Evolutionary conservation across 2,329 filamentous ascomycete genomes (phyloP).

Genomic region (Teratosphaeria pseudoeucalypti): DNA sequence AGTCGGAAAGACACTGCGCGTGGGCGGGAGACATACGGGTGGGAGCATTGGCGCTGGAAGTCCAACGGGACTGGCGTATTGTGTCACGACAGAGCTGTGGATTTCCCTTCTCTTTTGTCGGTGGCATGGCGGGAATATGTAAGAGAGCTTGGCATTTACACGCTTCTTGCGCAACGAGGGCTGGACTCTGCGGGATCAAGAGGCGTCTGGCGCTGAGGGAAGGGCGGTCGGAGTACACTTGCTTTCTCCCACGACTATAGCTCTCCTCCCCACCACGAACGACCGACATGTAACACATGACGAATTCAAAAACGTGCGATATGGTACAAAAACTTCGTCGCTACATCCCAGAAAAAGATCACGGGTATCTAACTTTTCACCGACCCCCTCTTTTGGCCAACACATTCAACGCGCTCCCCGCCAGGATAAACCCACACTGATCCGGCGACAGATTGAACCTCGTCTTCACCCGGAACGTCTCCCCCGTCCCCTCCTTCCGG

Average conservation of each 20-base stretch:
- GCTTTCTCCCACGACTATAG: background rate
- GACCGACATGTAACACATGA: no score
- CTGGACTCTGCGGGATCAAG: background rate
- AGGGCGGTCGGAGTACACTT: background rate
- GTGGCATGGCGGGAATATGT: background rate
- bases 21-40: background rate
- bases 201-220: background rate
- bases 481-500: conserved; percentile 41
- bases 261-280: no score
- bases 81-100: background rate
- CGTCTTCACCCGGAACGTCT: conserved; percentile 61
- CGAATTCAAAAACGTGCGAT: background rate
- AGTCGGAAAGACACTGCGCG: background rate
- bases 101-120: background rate
- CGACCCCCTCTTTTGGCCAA: conserved; percentile 41
- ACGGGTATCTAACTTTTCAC: conserved; percentile 1
- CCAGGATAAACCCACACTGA: conserved; percentile 84
- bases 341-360: background rate
- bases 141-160: background rate
- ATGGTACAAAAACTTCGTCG: background rate
- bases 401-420: conserved; percentile 86
- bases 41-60: background rate
- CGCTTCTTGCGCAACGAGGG: background rate
- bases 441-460: conserved; percentile 82
- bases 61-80: background rate